phyloP scores from a whole-genome alignment of 768 basidiomycete genomes.

The Suillus discolor region DNA sequence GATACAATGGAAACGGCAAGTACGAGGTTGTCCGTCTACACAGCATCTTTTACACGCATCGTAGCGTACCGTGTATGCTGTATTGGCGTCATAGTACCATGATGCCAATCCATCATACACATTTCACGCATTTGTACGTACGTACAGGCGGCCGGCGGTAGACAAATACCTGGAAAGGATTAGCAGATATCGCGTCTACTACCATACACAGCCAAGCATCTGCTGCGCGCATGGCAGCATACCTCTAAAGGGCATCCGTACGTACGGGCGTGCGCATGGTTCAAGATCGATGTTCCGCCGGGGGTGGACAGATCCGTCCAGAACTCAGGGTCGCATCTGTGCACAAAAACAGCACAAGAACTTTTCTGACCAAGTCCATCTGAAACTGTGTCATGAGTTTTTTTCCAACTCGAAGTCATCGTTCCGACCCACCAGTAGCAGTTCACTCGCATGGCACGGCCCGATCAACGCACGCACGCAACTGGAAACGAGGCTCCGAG shows the following conservation, averaged over 20 bases:
- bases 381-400: background rate
- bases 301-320: background rate
- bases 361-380: background rate
- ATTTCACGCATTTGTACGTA: background rate
- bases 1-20: background rate
- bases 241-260: background rate
- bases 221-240: too few species aligned
- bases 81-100: too few species aligned
- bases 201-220: too few species aligned
- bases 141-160: background rate
- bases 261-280: background rate
- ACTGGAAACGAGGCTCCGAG: too few species aligned
- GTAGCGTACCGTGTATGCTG: background rate
- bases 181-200: too few species aligned
- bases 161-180: background rate
- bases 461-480: background rate
- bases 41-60: background rate
- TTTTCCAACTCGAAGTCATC: background rate
- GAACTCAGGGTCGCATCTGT: background rate
- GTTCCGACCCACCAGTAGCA: background rate
- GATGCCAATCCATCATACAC: too few species aligned
- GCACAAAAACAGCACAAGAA: background rate
- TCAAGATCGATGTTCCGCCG: background rate
- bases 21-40: background rate
- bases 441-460: background rate